Evolutionary conservation across 352 stramenopile species (phyloP).

Genomic region (Globisporangium lucens): DNA sequence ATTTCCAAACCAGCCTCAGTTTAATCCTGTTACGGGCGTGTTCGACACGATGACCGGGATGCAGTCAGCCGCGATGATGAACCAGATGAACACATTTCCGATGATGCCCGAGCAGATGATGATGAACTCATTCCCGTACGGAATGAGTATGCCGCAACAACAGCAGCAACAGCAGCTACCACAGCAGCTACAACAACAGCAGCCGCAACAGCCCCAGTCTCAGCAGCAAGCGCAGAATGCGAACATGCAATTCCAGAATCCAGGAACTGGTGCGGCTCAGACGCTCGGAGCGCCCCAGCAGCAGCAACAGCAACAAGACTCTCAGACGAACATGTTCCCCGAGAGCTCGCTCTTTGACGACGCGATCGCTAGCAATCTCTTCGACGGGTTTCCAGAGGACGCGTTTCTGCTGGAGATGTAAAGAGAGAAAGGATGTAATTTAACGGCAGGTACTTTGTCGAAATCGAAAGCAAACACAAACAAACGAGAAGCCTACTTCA

Average conservation of each 20-base stretch:
- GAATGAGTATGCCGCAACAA: constrained; percentile 27
- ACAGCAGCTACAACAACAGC: constrained; percentile 5
- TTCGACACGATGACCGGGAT: constrained; percentile 39
- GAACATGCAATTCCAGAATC: constrained; percentile 17
- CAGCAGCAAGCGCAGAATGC: constrained; percentile 15
- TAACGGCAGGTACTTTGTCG: constrained; percentile 22
- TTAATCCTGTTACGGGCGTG: constrained; percentile 15
- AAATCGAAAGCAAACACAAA: not conserved
- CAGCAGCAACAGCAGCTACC: constrained; percentile 22
- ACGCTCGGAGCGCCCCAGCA: constrained; percentile 1
- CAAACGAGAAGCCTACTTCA: not conserved
- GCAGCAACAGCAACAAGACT: constrained; percentile 22
- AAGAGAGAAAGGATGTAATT: constrained; percentile 29
- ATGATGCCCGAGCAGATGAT: constrained; percentile 43
- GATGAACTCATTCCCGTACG: constrained; percentile 39
- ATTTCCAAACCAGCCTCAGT: constrained; percentile 29
- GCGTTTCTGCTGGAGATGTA: constrained; percentile 67
- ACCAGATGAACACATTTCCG: constrained; percentile 49
- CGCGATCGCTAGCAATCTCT: constrained; percentile 46
- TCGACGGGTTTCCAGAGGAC: constrained; percentile 72
- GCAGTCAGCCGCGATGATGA: constrained; percentile 45
- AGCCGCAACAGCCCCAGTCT: constrained; percentile 13
- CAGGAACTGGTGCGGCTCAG: constrained; percentile 2
- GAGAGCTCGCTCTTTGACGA: constrained; percentile 46
- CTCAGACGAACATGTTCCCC: constrained; percentile 20